Base-by-base conservation (phyloP, 1,284 basidiomycete genomes). In the Pterulicium gracile region DNA sequence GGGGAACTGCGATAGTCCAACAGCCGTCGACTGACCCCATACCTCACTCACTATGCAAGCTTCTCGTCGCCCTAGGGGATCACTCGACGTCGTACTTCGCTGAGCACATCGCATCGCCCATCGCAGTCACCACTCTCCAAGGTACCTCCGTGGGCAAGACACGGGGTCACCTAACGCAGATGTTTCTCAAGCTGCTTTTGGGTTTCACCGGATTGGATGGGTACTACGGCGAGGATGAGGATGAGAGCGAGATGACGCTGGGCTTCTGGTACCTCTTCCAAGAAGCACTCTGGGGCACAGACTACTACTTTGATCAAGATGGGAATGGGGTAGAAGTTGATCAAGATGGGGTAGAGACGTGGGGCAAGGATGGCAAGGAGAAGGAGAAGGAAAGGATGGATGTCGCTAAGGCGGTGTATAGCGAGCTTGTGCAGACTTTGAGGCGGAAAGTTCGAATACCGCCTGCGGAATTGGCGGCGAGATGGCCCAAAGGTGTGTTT, bases 221-320 rank as follows among this genome's bases (percentile, higher is more conserved):
- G 1, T 78, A 75, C 52, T 88, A 81, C 54, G 83, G 85, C 1
- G 73, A 77, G 0, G 88, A 92, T 46, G 90, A 93, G 58, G 82
- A 88, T 45, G 80, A 88, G 56, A 89, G 85, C 55, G 88, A 92
- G 67, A 77, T 88, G 69, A 87, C 85, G 1, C 71, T 93, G 2
- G 78, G 78, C 0, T 91, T 92, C 54, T 95, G 91, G 82, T 91
- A 89, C 51, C 67, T 88, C 20, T 76, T 93, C 49, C 91, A 94
- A 61, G 91, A 95, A 60, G 78, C 87, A 1, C 63, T 95, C 24
- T 90, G 88, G 82, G 79, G 73, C 44, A 75, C 76, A 7, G 81
- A 88, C 51, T 78, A 72, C 47, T 75, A 79, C 47, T 63, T 67
- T 2, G 67, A 65, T 18, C n/a, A 41, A 19, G 39, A 41, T 7